phyloP scores from a whole-genome alignment of 2,329 filamentous ascomycete genomes.

The Fusarium mundagurra region DNA sequence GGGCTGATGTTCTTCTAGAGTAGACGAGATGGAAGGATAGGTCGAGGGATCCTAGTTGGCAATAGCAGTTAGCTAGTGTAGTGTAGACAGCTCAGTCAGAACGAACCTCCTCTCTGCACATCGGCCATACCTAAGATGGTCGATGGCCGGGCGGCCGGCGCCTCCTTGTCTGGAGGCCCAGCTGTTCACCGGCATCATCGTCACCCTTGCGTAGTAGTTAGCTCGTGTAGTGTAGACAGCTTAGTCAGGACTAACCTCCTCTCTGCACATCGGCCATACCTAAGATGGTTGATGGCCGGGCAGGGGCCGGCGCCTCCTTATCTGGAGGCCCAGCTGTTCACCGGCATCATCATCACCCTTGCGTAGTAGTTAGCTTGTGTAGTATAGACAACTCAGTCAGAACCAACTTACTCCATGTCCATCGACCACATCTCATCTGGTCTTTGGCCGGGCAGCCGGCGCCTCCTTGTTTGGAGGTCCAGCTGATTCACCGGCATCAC shows the following conservation, averaged over 20 bases:
- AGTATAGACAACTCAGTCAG: background rate
- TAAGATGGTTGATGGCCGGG: no score
- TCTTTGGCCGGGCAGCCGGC: background rate
- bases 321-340: no score
- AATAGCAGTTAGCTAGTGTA: background rate
- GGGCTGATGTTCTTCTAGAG: slow-evolving; percentile 29
- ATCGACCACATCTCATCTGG: background rate
- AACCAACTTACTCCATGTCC: background rate
- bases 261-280: no score
- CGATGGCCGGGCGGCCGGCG: no score
- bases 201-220: background rate
- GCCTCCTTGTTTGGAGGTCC: background rate
- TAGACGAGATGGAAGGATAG: slow-evolving; percentile 44
- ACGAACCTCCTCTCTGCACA: background rate
- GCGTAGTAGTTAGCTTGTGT: background rate
- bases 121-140: no score
- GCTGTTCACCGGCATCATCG: background rate
- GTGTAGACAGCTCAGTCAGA: background rate
- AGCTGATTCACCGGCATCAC: background rate
- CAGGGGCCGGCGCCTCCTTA: no score
- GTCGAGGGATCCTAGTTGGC: slow-evolving; percentile 35
- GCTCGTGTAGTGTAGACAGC: no score
- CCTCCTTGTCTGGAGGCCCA: background rate
- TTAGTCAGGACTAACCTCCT: no score
- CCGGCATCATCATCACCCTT: no score